These are phyloP conservation scores for Candida insectalens DNA, from an alignment of 805 yeast genomes.

Conservation along the genomic window DNA sequence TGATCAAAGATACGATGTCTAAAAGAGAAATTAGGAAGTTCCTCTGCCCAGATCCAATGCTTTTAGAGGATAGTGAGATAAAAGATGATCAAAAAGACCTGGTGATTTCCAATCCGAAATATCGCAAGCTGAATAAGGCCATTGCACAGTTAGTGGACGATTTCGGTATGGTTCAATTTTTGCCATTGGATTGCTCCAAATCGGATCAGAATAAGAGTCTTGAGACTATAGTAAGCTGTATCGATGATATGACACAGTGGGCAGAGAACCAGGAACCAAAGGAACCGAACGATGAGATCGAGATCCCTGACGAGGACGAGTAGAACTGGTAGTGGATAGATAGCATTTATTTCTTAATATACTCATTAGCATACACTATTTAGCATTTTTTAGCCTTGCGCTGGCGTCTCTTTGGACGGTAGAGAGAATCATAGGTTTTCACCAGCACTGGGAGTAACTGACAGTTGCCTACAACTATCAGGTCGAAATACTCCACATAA, in stretches of 20 bases:
- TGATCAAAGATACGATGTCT: slow-evolving; percentile 70
- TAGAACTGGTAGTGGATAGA: neutral
- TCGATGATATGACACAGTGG: slow-evolving; percentile 98
- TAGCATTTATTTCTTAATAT: neutral
- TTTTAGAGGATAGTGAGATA: slow-evolving; percentile 37
- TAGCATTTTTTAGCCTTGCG: neutral
- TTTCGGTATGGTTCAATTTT: slow-evolving; percentile 96
- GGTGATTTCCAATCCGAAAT: slow-evolving; percentile 40
- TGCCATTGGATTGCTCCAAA: slow-evolving; percentile 68
- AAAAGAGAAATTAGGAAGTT: slow-evolving; percentile 72
- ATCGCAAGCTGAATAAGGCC: slow-evolving; percentile 60
- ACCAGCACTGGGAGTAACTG: slow-evolving; percentile 37
- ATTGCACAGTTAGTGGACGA: slow-evolving; percentile 92
- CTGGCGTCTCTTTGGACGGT: slow-evolving; percentile 10
- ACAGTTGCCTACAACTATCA: slow-evolving; percentile 57
- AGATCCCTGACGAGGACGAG: slow-evolving; percentile 41
- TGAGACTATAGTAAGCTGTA: slow-evolving; percentile 75
- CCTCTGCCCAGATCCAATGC: slow-evolving; percentile 83
- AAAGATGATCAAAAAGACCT: slow-evolving; percentile 15
- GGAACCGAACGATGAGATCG: slow-evolving; percentile 77
- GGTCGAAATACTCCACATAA: slow-evolving; percentile 42
- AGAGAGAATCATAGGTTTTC: slow-evolving; percentile 13
- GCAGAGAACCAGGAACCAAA: slow-evolving; percentile 93
- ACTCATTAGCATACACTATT: neutral
- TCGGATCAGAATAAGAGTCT: slow-evolving; percentile 62